Base-by-base conservation (phyloP, 179 eudicot species). In the Sideroxylon spinosum region DNA sequence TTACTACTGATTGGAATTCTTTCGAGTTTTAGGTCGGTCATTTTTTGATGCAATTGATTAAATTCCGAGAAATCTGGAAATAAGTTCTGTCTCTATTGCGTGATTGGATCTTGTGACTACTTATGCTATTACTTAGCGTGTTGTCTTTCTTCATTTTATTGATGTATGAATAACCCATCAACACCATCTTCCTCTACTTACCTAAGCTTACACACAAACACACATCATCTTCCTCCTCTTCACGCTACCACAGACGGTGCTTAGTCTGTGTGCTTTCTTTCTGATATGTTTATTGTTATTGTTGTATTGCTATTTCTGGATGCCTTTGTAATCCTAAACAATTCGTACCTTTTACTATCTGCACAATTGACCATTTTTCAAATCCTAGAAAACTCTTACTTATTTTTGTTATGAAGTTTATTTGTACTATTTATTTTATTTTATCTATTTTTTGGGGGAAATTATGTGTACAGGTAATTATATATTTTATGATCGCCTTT, bases 21-120 rank as follows among this genome's bases (percentile, higher is more conserved):
- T 76, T 91, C 93, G 67, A 85, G 17, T 65, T 93, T 93, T 81
- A 91, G 95, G 98, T 95, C 79, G 64, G 97, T 84, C 78, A 32
- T 61, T 76, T 37, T 17, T 67, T 71, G 14, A 69, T 76, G 65
- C 59, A 20, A 25, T 19, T 76, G 37, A 65, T 32, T 10, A 52
- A 17, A 52, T 19, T 76, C 28, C 50, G 48, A 13, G 49, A 23
- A 62, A 22, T 19, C n/a, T 65, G 60, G n/a, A 32, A 14, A 20
- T 17, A 6, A 10, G 5, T 49, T 76, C 37, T 62, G 11, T 25
- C 44, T 32, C 59, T 74, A 20, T 19, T 60, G 19, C 60, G 16
- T 25, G 9, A 16, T 13, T 50, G 17, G 48, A 56, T 73, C 76
- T 17, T 44, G 23, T 49, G 28, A 17, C 48, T 49, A 63, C 22